Percentiles rank a stretch among this genome's conserved stretches.
Evolutionary conservation across 78 protist genomes (phyloP).

Genomic region (Guillardia theta): DNA sequence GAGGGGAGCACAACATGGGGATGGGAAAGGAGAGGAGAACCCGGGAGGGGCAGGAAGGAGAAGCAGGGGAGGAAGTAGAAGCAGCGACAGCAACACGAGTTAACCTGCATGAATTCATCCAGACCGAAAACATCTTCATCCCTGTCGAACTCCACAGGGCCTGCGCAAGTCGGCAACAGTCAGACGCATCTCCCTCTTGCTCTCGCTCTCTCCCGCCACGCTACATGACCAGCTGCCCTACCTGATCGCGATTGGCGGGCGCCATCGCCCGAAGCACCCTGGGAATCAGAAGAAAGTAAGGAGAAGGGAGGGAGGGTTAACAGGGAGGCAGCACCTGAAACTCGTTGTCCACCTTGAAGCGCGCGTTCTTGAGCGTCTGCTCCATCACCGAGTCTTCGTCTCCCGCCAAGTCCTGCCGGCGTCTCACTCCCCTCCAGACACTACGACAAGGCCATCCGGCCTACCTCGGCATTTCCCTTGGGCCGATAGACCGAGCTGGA

Average conservation of each 20-base stretch:
- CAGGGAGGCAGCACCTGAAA: no score
- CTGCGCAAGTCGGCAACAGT: background rate
- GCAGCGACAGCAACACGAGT: no score
- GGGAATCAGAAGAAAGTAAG: no score
- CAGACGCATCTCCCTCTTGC: background rate
- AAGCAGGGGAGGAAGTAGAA: no score
- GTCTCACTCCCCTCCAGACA: background rate
- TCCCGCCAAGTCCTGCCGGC: background rate
- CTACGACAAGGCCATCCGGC: background rate
- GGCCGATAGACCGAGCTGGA: background rate
- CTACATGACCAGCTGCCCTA: no score
- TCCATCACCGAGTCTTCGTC: background rate
- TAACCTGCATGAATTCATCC: background rate
- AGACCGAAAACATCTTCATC: slow-evolving; percentile 41
- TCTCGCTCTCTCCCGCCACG: no score
- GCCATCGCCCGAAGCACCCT: background rate
- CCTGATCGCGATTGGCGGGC: no score
- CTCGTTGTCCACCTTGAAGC: background rate
- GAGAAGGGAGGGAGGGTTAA: no score
- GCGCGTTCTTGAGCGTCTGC: background rate
- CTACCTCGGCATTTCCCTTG: background rate
- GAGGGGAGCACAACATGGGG: no score
- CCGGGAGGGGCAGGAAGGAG: no score
- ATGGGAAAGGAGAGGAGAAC: no score
- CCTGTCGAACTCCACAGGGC: slow-evolving; percentile 23